Evolutionary conservation across 345 rosid genomes (phyloP).

Genomic region (Triadica sebifera): DNA sequence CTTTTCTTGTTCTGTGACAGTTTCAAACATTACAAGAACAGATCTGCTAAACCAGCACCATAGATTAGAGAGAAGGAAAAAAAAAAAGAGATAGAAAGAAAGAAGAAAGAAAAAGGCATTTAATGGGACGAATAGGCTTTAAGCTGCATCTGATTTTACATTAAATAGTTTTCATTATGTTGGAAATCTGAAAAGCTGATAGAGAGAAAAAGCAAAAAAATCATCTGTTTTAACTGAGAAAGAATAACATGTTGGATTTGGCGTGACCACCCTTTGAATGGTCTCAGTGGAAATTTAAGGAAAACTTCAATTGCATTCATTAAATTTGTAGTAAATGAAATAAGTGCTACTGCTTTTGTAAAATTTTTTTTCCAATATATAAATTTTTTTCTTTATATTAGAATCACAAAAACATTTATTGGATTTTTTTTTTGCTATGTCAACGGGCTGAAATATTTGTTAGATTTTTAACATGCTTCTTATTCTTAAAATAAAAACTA

Average conservation of each 20-base stretch:
- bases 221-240: not conserved
- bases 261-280: constrained; percentile 28
- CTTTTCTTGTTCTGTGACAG: constrained; percentile 11
- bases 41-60: not conserved
- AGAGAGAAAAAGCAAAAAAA: not conserved
- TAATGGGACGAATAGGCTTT: constrained; percentile 18
- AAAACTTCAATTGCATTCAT: constrained; percentile 32
- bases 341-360: not conserved
- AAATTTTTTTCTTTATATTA: too few relatives aligned
- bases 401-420: too few relatives aligned
- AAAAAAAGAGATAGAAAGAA: too few relatives aligned
- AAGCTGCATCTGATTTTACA: constrained; percentile 13
- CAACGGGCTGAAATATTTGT: too few relatives aligned
- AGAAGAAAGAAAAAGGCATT: not conserved
- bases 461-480: too few relatives aligned
- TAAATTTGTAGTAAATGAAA: constrained; percentile 25
- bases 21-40: constrained; percentile 12
- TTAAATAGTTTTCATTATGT: constrained; percentile 14
- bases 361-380: not conserved
- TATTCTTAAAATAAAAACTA: too few relatives aligned
- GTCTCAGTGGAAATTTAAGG: constrained; percentile 17
- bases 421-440: too few relatives aligned
- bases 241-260: constrained; percentile 33
- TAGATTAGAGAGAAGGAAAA: not conserved
- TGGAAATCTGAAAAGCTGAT: constrained; percentile 14